phyloP scores from a whole-genome alignment of 176 grass and related monocot species.

The Triticum dicoccoides region DNA sequence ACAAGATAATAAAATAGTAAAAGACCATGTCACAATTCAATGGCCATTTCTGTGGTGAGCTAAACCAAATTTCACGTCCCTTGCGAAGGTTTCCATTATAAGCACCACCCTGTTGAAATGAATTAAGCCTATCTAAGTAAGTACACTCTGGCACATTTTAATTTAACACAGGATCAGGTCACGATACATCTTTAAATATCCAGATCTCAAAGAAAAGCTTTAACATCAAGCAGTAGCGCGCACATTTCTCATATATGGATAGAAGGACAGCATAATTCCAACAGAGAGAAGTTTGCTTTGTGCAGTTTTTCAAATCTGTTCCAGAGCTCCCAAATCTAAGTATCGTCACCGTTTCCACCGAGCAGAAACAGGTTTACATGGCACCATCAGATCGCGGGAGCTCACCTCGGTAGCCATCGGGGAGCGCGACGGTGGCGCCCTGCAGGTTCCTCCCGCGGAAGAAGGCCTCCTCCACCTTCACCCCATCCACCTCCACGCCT shows the following conservation, averaged over 20 bases:
- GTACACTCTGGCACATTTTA: background rate
- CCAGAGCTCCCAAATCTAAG: background rate
- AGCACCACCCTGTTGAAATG: background rate
- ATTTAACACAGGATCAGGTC: background rate
- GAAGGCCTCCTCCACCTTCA: slow-evolving; percentile 81
- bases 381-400: background rate
- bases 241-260: background rate
- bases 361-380: background rate
- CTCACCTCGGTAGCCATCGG: slow-evolving; percentile 78
- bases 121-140: background rate
- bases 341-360: background rate
- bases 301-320: background rate
- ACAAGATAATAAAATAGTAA: background rate
- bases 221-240: background rate
- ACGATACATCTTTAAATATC: background rate
- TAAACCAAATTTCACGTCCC: slow-evolving; percentile 5
- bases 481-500: slow-evolving; percentile 71
- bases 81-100: background rate
- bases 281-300: background rate
- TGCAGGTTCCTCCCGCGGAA: slow-evolving; percentile 92
- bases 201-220: background rate
- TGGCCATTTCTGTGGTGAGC: slow-evolving; percentile 6
- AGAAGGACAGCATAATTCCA: background rate
- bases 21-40: background rate
- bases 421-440: slow-evolving; percentile 63